These are phyloP conservation scores for Penicilliopsis zonata DNA, from an alignment of 495 filamentous ascomycete species.

Conservation along the genomic window DNA sequence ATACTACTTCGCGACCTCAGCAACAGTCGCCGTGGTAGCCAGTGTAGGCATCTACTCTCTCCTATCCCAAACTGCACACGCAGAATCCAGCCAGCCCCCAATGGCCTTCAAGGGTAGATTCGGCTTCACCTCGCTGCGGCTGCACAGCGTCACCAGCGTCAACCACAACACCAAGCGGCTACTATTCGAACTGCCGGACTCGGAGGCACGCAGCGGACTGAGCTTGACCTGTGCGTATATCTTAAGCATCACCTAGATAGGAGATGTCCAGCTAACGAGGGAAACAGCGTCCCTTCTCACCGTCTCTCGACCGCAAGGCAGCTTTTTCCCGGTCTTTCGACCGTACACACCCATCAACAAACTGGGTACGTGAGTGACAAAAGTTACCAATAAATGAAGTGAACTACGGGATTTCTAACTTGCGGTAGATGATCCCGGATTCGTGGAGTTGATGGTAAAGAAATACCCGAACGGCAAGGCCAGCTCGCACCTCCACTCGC, in stretches of 20 bases:
- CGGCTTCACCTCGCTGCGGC: slow-evolving; percentile 13
- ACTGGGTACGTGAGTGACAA: slow-evolving; percentile 32
- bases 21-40: slow-evolving; percentile 3
- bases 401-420: slow-evolving; percentile 1
- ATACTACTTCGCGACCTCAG: too few species aligned
- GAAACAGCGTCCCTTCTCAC: slow-evolving; percentile 43
- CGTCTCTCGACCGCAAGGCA: slow-evolving; percentile 36
- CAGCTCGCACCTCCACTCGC: slow-evolving; percentile 47
- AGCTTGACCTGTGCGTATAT: slow-evolving; percentile 36
- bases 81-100: slow-evolving; percentile 11
- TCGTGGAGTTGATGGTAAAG: slow-evolving; percentile 49
- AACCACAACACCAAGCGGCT: slow-evolving; percentile 57
- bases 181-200: slow-evolving; percentile 46
- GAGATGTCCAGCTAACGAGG: not conserved
- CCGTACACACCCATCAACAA: slow-evolving; percentile 50
- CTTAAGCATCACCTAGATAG: too few species aligned
- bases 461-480: slow-evolving; percentile 51
- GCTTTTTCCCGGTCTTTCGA: slow-evolving; percentile 40
- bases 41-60: slow-evolving; percentile 12
- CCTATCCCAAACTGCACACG: slow-evolving; percentile 7
- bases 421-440: slow-evolving; percentile 36
- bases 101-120: slow-evolving; percentile 12
- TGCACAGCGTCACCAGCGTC: slow-evolving; percentile 38
- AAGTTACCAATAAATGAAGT: too few species aligned
- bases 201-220: slow-evolving; percentile 36